Conservation (phyloP, 2,329 filamentous ascomycete genomes). For the Ophiostoma populinum region DNA sequence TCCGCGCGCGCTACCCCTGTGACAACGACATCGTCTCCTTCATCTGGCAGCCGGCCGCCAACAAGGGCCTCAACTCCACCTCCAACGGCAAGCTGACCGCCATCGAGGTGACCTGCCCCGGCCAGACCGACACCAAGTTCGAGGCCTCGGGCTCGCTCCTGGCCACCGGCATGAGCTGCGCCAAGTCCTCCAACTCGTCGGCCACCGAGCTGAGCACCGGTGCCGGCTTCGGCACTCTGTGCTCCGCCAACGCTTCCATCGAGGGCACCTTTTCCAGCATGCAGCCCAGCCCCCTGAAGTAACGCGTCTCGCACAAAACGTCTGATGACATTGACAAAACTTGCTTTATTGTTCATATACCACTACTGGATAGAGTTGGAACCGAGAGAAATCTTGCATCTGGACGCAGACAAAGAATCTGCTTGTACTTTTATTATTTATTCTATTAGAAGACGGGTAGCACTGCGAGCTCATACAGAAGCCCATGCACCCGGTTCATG, state of each 20-base stretch:
- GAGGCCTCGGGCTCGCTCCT: slow-evolving; percentile 10
- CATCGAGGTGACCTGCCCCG: slow-evolving; percentile 27
- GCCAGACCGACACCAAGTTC: slow-evolving; percentile 8
- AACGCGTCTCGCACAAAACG: neutral
- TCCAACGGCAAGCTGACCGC: slow-evolving; percentile 20
- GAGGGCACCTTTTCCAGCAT: slow-evolving; percentile 11
- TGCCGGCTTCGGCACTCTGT: slow-evolving; percentile 6
- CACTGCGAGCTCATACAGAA: too few species aligned
- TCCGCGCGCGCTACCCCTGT: slow-evolving; percentile 25
- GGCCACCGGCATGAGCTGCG: slow-evolving; percentile 6
- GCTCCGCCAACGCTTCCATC: slow-evolving; percentile 1
- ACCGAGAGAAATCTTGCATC: too few species aligned
- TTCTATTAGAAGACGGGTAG: too few species aligned
- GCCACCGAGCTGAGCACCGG: neutral
- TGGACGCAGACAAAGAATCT: too few species aligned
- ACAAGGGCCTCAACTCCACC: neutral
- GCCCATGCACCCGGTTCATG: too few species aligned
- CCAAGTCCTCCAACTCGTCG: neutral
- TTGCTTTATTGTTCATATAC: too few species aligned
- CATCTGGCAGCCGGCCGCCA: slow-evolving; percentile 19
- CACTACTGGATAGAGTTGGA: too few species aligned
- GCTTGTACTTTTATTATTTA: too few species aligned
- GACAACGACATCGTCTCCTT: slow-evolving; percentile 25
- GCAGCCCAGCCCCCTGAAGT: slow-evolving; percentile 10
- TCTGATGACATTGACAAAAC: too few species aligned